Evolutionary conservation across 192 early-diverging fungal genomes (phyloP).

Genomic region (Coemansia sp.): DNA sequence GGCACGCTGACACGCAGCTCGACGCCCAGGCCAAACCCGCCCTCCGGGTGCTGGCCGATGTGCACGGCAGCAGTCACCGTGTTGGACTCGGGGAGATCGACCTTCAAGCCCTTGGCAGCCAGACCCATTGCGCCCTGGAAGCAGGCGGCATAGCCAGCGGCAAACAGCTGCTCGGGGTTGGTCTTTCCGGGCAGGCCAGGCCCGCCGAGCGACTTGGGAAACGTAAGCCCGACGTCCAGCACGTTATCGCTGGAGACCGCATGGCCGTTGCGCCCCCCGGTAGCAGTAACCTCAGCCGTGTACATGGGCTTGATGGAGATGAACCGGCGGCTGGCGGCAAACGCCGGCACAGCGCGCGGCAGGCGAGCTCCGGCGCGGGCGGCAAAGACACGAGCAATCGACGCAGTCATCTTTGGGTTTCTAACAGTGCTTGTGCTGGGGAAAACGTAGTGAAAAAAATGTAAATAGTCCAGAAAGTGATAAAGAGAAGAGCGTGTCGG

Average conservation of each 20-base stretch:
- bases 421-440: not conserved
- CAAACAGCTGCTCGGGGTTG: conserved; percentile 59
- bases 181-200: conserved; percentile 52
- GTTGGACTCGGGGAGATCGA: conserved; percentile 45
- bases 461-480: too few relatives aligned
- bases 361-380: conserved; percentile 17
- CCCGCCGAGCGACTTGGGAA: conserved; percentile 58
- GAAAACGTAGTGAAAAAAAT: not conserved
- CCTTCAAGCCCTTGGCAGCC: conserved; percentile 44
- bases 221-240: conserved; percentile 50
- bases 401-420: conserved; percentile 19
- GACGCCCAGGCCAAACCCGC: conserved; percentile 52
- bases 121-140: conserved; percentile 58
- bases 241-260: conserved; percentile 54
- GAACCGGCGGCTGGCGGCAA: conserved; percentile 19
- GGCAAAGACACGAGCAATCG: conserved; percentile 32
- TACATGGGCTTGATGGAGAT: conserved; percentile 56
- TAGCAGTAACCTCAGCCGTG: conserved; percentile 54
- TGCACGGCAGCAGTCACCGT: conserved; percentile 49
- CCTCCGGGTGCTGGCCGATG: conserved; percentile 53
- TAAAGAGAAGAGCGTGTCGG: not conserved
- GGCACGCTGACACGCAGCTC: conserved; percentile 51
- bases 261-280: conserved; percentile 56
- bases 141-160: conserved; percentile 56
- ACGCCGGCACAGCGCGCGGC: not conserved